Conservation (phyloP, 2,329 filamentous ascomycete species). For the Aspergillus melleus region DNA sequence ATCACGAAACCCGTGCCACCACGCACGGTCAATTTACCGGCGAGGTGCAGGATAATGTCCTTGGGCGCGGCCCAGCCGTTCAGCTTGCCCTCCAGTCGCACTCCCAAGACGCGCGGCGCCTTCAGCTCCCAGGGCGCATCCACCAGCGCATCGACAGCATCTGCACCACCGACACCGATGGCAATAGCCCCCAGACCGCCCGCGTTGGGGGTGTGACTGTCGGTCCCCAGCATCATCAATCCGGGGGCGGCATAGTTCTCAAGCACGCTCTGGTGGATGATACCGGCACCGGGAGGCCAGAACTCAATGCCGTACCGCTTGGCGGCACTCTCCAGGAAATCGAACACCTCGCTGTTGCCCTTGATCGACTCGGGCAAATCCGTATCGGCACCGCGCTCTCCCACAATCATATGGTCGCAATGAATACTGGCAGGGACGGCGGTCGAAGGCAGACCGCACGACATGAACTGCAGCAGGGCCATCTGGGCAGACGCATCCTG, state of each 20-base stretch:
- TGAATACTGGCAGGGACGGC: slow-evolving; percentile 97
- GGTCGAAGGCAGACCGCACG: slow-evolving; percentile 82
- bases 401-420: slow-evolving; percentile 98
- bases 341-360: slow-evolving; percentile 95
- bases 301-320: slow-evolving; percentile 94
- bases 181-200: slow-evolving; percentile 90
- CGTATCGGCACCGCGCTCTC: slow-evolving; percentile 81
- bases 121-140: slow-evolving; percentile 97
- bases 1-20: slow-evolving; percentile 94
- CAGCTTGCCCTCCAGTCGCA: slow-evolving; percentile 78
- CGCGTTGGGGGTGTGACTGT: slow-evolving; percentile 97
- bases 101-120: slow-evolving; percentile 85
- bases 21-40: slow-evolving; percentile 84
- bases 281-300: slow-evolving; percentile 90
- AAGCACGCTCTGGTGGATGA: slow-evolving; percentile 95
- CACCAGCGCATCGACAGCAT: slow-evolving; percentile 94
- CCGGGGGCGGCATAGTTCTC: slow-evolving; percentile 98
- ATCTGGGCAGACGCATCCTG: slow-evolving; percentile 98
- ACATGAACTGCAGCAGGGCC: slow-evolving; percentile 98
- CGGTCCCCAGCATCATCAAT: slow-evolving; percentile 97
- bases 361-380: slow-evolving; percentile 83
- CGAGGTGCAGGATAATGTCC: slow-evolving; percentile 88
- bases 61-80: slow-evolving; percentile 92
- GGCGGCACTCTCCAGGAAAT: slow-evolving; percentile 90
- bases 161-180: slow-evolving; percentile 94